Evolutionary conservation across 2,329 filamentous ascomycete genomes (phyloP).

Genomic region (Phialophora chinensis): DNA sequence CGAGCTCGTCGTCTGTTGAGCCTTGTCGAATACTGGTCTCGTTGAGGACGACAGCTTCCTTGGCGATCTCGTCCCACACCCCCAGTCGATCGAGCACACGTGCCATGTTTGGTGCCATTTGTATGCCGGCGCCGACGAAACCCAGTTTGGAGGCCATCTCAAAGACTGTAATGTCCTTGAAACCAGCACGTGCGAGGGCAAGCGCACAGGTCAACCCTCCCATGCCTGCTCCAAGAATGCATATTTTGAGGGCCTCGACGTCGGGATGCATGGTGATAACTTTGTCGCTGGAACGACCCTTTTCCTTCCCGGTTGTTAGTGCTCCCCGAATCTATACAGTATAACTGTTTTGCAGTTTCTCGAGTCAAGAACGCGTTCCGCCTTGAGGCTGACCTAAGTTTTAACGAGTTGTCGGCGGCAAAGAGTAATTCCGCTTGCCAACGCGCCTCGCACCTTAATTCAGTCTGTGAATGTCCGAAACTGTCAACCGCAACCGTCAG

Average conservation of each 20-base stretch:
- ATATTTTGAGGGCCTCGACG: slow-evolving; percentile 46
- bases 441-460: background rate
- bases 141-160: slow-evolving; percentile 75
- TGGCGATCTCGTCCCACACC: slow-evolving; percentile 73
- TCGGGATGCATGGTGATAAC: slow-evolving; percentile 26
- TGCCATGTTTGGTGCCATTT: slow-evolving; percentile 81
- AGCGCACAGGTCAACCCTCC: slow-evolving; percentile 75
- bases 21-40: slow-evolving; percentile 78
- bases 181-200: slow-evolving; percentile 76
- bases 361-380: background rate
- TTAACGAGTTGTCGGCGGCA: slow-evolving; percentile 2
- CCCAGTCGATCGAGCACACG: slow-evolving; percentile 75
- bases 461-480: background rate
- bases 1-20: slow-evolving; percentile 70
- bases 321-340: background rate
- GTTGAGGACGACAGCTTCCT: slow-evolving; percentile 72
- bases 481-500: background rate
- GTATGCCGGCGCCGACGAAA: slow-evolving; percentile 84
- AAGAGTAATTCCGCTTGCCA: slow-evolving; percentile 10
- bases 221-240: slow-evolving; percentile 65
- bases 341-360: background rate
- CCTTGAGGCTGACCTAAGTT: background rate
- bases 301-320: background rate
- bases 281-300: background rate
- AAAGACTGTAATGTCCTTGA: slow-evolving; percentile 74